Evolutionary conservation across 495 filamentous ascomycete genomes (phyloP), one percentile per base, ranked within the genome.

Genomic region (Symbiotaphrina buchneri): DNA sequence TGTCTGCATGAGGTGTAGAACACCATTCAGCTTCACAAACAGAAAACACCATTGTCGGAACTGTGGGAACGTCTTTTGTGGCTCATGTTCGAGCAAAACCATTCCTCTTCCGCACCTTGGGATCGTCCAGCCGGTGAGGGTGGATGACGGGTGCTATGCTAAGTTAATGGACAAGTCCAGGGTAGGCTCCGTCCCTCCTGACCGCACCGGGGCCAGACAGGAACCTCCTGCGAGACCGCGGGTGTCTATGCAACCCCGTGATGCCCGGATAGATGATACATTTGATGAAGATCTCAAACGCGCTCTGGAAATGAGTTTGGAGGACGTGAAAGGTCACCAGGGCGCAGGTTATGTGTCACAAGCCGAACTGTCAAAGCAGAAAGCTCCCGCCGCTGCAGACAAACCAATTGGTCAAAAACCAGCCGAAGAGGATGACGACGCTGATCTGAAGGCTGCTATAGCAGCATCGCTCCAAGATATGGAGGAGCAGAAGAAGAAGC

Each of bases 1-100:
- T 42, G 87, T 97, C 16, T 97, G 87, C 45, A 94, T 97, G 87
- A 71, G 87, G 47, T 97, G 87, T 43, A 69, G 87, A 35, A 93
- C 84, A 15, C 49, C 82, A 4, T 97, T 97, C 44, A 93, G 79
- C 21, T 95, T 95, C 45, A 95, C 82, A 35, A 97, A 97, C 47
- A 69, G 87, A 43, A 97, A 94, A 42, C 87, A 97, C 43, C 87
- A 97, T 49, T 97, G 87, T 42, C 69, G 87, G 27, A 97, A 97
- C 45, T 97, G 87, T 43, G 87, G 87, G 15, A 92, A 84, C 47
- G 87, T 91, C 32, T 97, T 95, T 47, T 84, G 90, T 44, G 77
- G 78, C 32, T 68, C 83, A 41, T 97, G 87, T 42, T 93, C 83
- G 11, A 72, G 71, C 55, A 95, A 95, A 52, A 67, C 64, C 6